Percentiles rank a stretch among this genome's conserved stretches.
Evolutionary conservation across 768 basidiomycete genomes (phyloP).

Genomic region (Pleurotus cornucopiae): DNA sequence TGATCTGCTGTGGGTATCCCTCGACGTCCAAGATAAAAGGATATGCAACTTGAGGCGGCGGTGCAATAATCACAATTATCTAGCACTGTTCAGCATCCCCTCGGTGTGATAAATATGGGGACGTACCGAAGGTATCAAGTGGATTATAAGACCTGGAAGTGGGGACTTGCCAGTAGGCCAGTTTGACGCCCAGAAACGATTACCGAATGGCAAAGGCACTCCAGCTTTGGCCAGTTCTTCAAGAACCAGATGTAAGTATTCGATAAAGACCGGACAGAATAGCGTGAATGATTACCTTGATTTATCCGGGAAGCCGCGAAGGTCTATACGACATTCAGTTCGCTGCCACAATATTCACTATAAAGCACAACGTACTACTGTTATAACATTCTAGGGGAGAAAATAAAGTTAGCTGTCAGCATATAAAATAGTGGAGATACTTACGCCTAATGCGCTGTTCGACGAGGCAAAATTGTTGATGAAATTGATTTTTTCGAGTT

Average conservation of each 20-base stretch:
- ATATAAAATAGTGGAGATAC: no score
- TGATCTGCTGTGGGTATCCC: constrained; percentile 50
- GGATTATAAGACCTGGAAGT: constrained; percentile 50
- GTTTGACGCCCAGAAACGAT: constrained; percentile 58
- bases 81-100: neutral
- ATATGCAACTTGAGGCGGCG: constrained; percentile 49
- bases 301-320: constrained; percentile 49
- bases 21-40: constrained; percentile 59
- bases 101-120: neutral
- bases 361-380: constrained; percentile 13
- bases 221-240: constrained; percentile 60
- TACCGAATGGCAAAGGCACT: constrained; percentile 54
- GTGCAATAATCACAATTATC: constrained; percentile 46
- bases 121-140: constrained; percentile 47
- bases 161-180: constrained; percentile 59
- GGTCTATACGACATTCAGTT: constrained; percentile 25
- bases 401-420: neutral
- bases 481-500: no score
- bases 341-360: neutral
- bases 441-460: no score
- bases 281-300: constrained; percentile 29
- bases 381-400: constrained; percentile 18
- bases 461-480: no score
- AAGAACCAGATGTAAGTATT: neutral
- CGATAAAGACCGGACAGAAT: neutral